These are phyloP conservation scores for Xylaria multiplex DNA, from an alignment of 2,329 filamentous ascomycete species.

Conservation along the genomic window DNA sequence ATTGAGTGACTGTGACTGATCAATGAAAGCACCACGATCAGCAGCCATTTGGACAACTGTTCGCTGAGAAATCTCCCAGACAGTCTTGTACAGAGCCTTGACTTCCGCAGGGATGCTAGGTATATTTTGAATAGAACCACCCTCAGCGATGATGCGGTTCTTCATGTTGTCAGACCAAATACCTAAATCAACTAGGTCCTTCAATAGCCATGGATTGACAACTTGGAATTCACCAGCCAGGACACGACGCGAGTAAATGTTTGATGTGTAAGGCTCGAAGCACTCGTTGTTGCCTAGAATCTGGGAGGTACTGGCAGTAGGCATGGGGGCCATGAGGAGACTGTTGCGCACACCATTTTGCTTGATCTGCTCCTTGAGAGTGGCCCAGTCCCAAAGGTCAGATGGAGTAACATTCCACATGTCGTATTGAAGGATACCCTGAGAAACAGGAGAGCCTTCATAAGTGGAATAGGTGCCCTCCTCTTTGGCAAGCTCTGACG, in stretches of 20 bases:
- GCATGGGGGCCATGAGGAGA: constrained; percentile 95
- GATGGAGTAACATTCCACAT: constrained; percentile 97
- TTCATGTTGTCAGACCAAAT: constrained; percentile 99
- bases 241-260: constrained; percentile 99
- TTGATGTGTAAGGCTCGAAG: constrained; percentile 99
- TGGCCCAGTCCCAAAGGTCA: constrained; percentile 95
- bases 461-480: constrained; percentile 90
- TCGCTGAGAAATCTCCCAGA: constrained; percentile 98
- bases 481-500: constrained; percentile 83
- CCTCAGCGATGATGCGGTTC: constrained; percentile 98
- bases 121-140: constrained; percentile 95
- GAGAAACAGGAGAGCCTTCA: constrained; percentile 90
- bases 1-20: constrained; percentile 98
- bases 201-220: constrained; percentile 98
- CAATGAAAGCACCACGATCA: constrained; percentile 97
- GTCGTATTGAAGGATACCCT: constrained; percentile 97
- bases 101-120: constrained; percentile 95
- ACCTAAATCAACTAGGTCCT: constrained; percentile 97
- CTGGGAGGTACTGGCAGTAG: constrained; percentile 95
- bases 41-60: constrained; percentile 97
- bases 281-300: constrained; percentile 99
- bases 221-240: constrained; percentile 99
- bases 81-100: constrained; percentile 98
- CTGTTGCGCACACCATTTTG: constrained; percentile 96
- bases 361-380: constrained; percentile 89